Conservation (phyloP, 1,284 basidiomycete species). For the Mycena citricolor region DNA sequence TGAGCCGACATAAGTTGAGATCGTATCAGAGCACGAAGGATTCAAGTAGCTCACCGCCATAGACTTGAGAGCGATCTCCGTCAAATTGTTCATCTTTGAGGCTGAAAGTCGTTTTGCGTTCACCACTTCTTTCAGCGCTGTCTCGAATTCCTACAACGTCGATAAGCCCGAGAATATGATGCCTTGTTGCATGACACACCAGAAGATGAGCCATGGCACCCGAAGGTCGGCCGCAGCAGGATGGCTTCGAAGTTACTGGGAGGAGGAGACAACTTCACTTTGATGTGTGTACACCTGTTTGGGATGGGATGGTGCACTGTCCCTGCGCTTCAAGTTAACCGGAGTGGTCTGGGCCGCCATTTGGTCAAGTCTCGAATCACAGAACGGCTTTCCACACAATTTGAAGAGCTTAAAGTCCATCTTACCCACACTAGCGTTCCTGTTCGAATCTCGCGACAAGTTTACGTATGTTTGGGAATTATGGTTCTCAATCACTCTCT, state of each 20-base stretch:
- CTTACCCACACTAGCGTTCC: too few species aligned
- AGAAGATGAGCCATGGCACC: conserved; percentile 12
- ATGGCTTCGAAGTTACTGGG: too few species aligned
- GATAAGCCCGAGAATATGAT: conserved; percentile 10
- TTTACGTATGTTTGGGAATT: neutral
- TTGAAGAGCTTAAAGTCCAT: too few species aligned
- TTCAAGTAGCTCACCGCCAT: conserved; percentile 61
- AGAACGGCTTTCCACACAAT: too few species aligned
- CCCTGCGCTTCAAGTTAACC: too few species aligned
- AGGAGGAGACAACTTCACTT: neutral
- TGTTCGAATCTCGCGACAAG: neutral
- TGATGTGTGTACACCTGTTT: conserved; percentile 13
- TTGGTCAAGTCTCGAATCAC: conserved; percentile 22
- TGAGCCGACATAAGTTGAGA: conserved; percentile 32
- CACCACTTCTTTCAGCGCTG: conserved; percentile 76
- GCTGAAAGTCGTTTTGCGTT: conserved; percentile 79
- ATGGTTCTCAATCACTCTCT: neutral
- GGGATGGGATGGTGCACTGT: too few species aligned
- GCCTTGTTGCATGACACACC: conserved; percentile 1
- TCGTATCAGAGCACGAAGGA: neutral
- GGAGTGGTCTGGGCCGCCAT: conserved; percentile 10
- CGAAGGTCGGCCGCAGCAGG: neutral
- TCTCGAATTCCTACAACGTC: conserved; percentile 68
- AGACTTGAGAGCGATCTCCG: conserved; percentile 68
- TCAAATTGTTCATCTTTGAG: conserved; percentile 77